Evolutionary conservation across 305 asterid species (phyloP).

Genomic region (Fraxinus sp.): DNA sequence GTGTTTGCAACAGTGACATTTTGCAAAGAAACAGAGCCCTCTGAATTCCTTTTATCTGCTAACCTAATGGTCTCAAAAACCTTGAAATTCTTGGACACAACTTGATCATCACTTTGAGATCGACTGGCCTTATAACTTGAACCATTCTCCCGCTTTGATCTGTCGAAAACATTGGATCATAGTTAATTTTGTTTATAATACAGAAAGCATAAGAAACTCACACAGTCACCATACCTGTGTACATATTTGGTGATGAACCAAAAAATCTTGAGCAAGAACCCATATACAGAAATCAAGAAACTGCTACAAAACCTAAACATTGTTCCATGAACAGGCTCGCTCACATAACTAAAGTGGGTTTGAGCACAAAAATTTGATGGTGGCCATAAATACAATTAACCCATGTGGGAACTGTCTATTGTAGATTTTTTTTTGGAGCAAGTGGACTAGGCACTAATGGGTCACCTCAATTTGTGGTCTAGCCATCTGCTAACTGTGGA

Average conservation of each 20-base stretch:
- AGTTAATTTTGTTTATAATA: not conserved
- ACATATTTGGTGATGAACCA: slow-evolving; percentile 33
- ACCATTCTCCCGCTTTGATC: slow-evolving; percentile 34
- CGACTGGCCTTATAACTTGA: slow-evolving; percentile 29
- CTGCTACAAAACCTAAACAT: slow-evolving; percentile 34
- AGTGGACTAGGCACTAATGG: slow-evolving; percentile 39
- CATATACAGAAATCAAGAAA: slow-evolving; percentile 35
- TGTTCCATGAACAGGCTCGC: slow-evolving; percentile 25
- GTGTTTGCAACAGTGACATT: slow-evolving; percentile 25
- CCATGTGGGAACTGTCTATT: not conserved
- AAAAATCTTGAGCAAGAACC: slow-evolving; percentile 38
- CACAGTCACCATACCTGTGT: slow-evolving; percentile 39
- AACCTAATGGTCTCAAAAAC: slow-evolving; percentile 17
- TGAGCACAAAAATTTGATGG: slow-evolving; percentile 23
- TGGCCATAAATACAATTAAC: slow-evolving; percentile 41
- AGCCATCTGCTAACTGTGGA: not conserved
- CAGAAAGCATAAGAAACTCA: not conserved
- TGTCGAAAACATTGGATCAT: slow-evolving; percentile 19
- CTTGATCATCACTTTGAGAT: slow-evolving; percentile 30
- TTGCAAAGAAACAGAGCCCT: slow-evolving; percentile 45
- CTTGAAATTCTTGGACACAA: slow-evolving; percentile 25
- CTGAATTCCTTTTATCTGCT: slow-evolving; percentile 20
- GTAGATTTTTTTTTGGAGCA: slow-evolving; percentile 28
- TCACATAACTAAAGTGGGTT: slow-evolving; percentile 32
- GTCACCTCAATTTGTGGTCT: slow-evolving; percentile 38